Evolutionary conservation across 805 yeast species (phyloP), one percentile per base, ranked within the genome.

Genomic region (Ogataea populi-albae): DNA sequence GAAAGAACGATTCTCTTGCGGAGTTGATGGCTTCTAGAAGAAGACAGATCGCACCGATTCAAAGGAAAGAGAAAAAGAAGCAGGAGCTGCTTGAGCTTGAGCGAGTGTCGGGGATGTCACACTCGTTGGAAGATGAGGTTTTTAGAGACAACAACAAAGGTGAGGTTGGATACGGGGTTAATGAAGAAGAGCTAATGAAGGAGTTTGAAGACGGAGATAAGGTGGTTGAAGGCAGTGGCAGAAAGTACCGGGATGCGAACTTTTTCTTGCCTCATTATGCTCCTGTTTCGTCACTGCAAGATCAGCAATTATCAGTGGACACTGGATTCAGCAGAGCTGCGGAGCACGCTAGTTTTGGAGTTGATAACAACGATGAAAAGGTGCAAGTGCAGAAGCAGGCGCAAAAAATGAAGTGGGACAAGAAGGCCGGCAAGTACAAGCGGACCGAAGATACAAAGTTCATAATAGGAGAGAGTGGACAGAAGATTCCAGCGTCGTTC

Each of bases 401-500:
- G 3, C 77, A 74, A 31, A 78, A 80, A 16, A 81, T 84, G 72
- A 74, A 77, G 56, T 91, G 98, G 98, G 97, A 91, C 64, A 85
- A 76, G 62, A 86, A 87, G 74, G 82, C 85, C 61, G 93, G 94
- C 54, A 87, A 87, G 47, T 91, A 86, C 61, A 75, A 89, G 55
- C 86, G 86, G 58, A 80, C 75, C 52, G 86, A 93, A 45, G 95
- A 86, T 54, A 76, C 81, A 63, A 89, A 86, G 64, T 91, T 72
- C 62, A 93, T 93, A 52, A 81, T 87, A 46, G 95, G 98, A 43
- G 99, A 93, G 60, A 81, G 86, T 60, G 99, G 99, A 6, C 88
- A 83, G 51, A 77, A 76, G 57, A 77, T 93, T 32, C 96, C 98
- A 5, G 98, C 98, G 1, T 73, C 93, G 10, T 87, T 80, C 65